Conservation (phyloP, 768 basidiomycete species). For the Boletus rex-veris region DNA sequence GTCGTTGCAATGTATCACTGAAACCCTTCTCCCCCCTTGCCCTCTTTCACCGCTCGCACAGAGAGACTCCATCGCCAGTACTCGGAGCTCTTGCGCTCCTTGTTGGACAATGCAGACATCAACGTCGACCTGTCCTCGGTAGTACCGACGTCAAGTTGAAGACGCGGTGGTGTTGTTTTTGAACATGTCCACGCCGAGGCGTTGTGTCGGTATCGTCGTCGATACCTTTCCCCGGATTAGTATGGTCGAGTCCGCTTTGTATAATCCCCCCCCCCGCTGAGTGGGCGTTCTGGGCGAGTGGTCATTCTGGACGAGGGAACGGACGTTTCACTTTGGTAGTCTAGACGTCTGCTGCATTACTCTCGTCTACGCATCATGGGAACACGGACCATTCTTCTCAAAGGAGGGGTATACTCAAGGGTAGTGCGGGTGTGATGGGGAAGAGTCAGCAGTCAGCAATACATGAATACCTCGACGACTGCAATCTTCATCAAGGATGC, state of each 20-base stretch:
- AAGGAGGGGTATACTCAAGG: no score
- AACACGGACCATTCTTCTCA: no score
- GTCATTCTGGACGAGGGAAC: no score
- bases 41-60: neutral
- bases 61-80: constrained; percentile 61
- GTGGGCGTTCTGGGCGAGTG: no score
- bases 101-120: constrained; percentile 54
- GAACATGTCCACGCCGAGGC: neutral
- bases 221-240: neutral
- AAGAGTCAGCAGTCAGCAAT: no score
- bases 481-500: no score
- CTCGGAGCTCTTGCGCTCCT: constrained; percentile 51
- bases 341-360: neutral
- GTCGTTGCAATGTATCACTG: neutral
- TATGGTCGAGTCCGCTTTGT: neutral
- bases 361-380: no score
- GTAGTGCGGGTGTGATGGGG: no score
- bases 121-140: constrained; percentile 20
- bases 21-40: neutral
- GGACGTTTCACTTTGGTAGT: no score
- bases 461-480: no score
- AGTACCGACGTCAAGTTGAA: neutral
- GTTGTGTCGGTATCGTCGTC: neutral
- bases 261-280: no score
- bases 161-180: neutral